phyloP scores from a whole-genome alignment of 176 grass and related monocot species.

The Bromus sterilis region DNA sequence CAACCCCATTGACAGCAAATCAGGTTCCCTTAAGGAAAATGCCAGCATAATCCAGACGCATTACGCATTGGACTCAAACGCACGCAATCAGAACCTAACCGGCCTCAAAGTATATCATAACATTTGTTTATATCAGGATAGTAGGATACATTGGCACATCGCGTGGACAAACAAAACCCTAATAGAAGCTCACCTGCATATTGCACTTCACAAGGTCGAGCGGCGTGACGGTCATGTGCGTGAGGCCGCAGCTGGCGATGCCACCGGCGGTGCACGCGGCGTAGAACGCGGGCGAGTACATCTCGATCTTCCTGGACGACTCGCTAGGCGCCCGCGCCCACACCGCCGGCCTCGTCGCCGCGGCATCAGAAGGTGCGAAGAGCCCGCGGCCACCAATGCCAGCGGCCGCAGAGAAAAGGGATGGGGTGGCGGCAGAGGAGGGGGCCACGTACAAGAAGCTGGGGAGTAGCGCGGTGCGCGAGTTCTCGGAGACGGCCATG shows the following conservation, averaged over 20 bases:
- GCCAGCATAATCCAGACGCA: too few relatives aligned
- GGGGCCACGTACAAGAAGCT: slow-evolving; percentile 40
- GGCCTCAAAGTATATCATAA: too few relatives aligned
- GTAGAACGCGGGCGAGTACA: slow-evolving; percentile 81
- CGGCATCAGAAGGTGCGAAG: not conserved
- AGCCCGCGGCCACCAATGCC: not conserved
- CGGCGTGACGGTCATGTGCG: slow-evolving; percentile 85
- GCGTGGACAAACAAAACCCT: not conserved
- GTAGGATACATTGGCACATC: not conserved
- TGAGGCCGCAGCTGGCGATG: slow-evolving; percentile 75
- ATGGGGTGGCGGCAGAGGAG: not conserved
- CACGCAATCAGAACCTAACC: not conserved
- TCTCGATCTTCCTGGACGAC: slow-evolving; percentile 32
- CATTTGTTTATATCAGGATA: not conserved
- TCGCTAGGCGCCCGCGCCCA: slow-evolving; percentile 34
- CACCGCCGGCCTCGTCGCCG: not conserved
- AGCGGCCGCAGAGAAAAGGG: not conserved
- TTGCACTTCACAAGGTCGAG: slow-evolving; percentile 95
- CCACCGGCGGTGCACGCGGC: slow-evolving; percentile 75
- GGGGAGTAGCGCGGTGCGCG: slow-evolving; percentile 38
- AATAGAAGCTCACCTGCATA: slow-evolving; percentile 61
- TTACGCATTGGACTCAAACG: not conserved
- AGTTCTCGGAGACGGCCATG: slow-evolving; percentile 45
- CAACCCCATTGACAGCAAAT: not conserved
- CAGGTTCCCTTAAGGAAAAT: too few relatives aligned